Percentiles rank a stretch among this genome's conserved stretches.
Conservation (phyloP, 176 grass and related monocot genomes). For the Carex pumila region DNA sequence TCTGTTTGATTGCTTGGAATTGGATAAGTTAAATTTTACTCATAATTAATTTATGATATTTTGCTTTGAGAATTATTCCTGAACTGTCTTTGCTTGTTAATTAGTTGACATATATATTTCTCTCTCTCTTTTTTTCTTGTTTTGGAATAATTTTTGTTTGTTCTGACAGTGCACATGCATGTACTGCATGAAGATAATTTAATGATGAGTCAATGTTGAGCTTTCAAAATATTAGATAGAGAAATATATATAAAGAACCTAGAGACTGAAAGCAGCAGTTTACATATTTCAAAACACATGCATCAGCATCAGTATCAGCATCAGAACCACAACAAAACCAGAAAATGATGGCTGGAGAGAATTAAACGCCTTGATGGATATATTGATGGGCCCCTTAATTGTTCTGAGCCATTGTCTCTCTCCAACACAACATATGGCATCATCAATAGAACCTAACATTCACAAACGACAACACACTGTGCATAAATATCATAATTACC, state of each 20-base stretch:
- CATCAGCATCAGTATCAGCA: background rate
- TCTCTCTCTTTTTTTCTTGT: background rate
- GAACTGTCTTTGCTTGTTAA: background rate
- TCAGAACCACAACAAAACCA: constrained; percentile 2
- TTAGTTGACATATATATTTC: background rate
- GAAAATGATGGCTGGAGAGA: constrained; percentile 7
- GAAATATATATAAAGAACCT: constrained; percentile 4
- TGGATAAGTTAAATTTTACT: background rate
- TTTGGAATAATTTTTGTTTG: background rate
- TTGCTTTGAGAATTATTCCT: background rate
- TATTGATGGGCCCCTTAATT: constrained; percentile 11
- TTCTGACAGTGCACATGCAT: constrained; percentile 17
- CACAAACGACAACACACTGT: constrained; percentile 14
- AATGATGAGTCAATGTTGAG: background rate
- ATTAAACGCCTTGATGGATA: background rate
- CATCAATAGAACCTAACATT: constrained; percentile 10
- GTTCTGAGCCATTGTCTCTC: constrained; percentile 8
- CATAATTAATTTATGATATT: background rate
- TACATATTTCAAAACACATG: background rate
- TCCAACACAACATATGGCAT: constrained; percentile 16
- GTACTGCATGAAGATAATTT: constrained; percentile 17
- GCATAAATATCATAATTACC: background rate
- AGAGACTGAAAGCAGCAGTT: background rate
- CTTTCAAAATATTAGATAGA: background rate
- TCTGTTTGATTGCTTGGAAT: constrained; percentile 4